Evolutionary conservation across 495 filamentous ascomycete genomes (phyloP).

Genomic region (Aspergillus asperescens): DNA sequence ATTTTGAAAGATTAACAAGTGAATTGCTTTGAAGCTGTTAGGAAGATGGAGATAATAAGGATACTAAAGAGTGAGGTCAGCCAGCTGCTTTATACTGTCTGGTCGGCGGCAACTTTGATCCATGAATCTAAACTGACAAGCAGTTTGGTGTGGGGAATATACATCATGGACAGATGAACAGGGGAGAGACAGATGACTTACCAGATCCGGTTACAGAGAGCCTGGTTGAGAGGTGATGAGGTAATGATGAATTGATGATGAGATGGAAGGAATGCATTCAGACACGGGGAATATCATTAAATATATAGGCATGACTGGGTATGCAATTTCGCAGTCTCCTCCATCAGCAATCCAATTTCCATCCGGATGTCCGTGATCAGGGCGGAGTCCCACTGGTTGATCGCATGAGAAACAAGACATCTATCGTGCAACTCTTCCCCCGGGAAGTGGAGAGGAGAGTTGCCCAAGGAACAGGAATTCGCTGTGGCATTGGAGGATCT

Average conservation of each 20-base stretch:
- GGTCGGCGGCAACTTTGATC: not conserved
- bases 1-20: slow-evolving; percentile 46
- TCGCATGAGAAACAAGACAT: not conserved
- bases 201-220: slow-evolving; percentile 8
- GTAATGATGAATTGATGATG: slow-evolving; percentile 8
- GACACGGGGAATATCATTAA: slow-evolving; percentile 13
- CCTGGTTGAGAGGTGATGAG: not conserved
- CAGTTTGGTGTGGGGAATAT: not conserved
- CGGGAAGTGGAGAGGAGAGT: not conserved
- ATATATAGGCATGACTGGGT: slow-evolving; percentile 13
- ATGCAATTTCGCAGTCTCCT: slow-evolving; percentile 8
- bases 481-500: not conserved
- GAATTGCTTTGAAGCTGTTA: slow-evolving; percentile 1
- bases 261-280: slow-evolving; percentile 2
- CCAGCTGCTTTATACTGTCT: slow-evolving; percentile 13
- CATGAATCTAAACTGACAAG: not conserved
- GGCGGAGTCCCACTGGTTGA: slow-evolving; percentile 1
- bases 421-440: not conserved
- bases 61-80: slow-evolving; percentile 16
- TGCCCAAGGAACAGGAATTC: not conserved
- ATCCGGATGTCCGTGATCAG: slow-evolving; percentile 3
- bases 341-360: not conserved
- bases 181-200: slow-evolving; percentile 9
- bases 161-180: not conserved
- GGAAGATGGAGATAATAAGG: not conserved